Evolutionary conservation across 2,329 filamentous ascomycete species (phyloP).

Genomic region (Colletotrichum scovillei): DNA sequence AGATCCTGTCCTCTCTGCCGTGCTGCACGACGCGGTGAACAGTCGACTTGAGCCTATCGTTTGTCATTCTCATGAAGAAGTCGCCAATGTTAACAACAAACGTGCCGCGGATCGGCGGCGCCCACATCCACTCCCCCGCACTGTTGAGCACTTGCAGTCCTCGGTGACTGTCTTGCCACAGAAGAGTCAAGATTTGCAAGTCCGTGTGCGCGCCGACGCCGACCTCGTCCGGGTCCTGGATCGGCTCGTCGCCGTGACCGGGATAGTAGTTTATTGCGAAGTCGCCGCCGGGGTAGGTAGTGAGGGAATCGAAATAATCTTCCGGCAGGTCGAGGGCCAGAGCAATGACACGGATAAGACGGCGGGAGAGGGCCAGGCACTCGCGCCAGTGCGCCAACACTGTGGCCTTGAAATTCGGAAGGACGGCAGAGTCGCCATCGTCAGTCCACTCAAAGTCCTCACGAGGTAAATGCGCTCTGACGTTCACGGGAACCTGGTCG

Average conservation of each 20-base stretch:
- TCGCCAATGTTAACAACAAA: conserved; percentile 44
- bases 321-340: conserved; percentile 38
- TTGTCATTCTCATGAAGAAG: conserved; percentile 41
- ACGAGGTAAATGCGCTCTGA: conserved; percentile 28
- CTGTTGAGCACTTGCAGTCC: conserved; percentile 40
- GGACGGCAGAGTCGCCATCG: conserved; percentile 43
- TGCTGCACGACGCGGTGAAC: conserved; percentile 37
- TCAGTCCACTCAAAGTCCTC: conserved; percentile 35
- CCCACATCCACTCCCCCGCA: conserved; percentile 40
- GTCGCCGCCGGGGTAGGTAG: conserved; percentile 39
- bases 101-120: conserved; percentile 38
- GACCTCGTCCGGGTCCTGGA: conserved; percentile 43
- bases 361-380: conserved; percentile 38
- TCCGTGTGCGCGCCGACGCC: conserved; percentile 61
- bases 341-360: conserved; percentile 38
- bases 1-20: conserved; percentile 40
- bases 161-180: conserved; percentile 56
- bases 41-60: conserved; percentile 39
- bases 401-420: conserved; percentile 52
- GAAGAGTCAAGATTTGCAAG: conserved; percentile 58
- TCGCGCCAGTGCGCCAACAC: conserved; percentile 55
- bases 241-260: conserved; percentile 29
- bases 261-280: conserved; percentile 41
- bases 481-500: conserved; percentile 22
- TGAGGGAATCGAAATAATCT: conserved; percentile 36